Base-by-base conservation (phyloP, 75 land plant species). In the Azolla pinnata region DNA sequence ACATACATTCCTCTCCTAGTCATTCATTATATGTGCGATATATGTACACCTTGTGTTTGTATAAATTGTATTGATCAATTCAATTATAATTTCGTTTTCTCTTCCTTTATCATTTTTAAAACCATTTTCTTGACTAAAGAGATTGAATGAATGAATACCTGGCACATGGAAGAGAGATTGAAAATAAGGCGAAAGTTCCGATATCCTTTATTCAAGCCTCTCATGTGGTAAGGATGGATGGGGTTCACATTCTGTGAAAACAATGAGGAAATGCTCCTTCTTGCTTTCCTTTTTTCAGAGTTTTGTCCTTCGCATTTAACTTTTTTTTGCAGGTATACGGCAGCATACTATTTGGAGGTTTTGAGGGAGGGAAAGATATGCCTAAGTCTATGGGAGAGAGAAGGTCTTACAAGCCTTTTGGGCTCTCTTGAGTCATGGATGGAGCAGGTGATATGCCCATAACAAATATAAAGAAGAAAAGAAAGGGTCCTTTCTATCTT, bases 151-250 rank as follows among this genome's bases (percentile, higher is more conserved):
- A n/a, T n/a, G 19, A 42, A 47, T 44, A 70, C 73, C 24, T 70
- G 73, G 73, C 66, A 54, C 45, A 70, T 70, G 73, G 73, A 70
- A 44, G 73, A 70, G 44, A 40, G 73, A 42, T 54, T 70, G 30
- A 70, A 70, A 70, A 67, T 70, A 0, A 67, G 73, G 18, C 46
- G 47, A 20, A 70, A 70, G 60, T 70, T 70, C 47, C 66, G 73
- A 14, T 70, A 60, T 55, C 73, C 73, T 48, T 29, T 70, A 25
- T 70, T 56, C 60, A 70, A 70, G 67, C 67, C 67, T 47, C 60
- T 70, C 7, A 70, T 70, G 73, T 70, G 73, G 73, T 70, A 31
- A 10, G 67, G n/a, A n/a, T n/a, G n/a, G n/a, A n/a, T n/a, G n/a
- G n/a, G n/a, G n/a, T n/a, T n/a, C n/a, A n/a, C n/a, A n/a, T n/a